A percentile compares a stretch with the other conserved stretches of the same genome.
These are phyloP conservation scores for Ogataea naganishii DNA, from an alignment of 805 yeast genomes.

Conservation along the genomic window DNA sequence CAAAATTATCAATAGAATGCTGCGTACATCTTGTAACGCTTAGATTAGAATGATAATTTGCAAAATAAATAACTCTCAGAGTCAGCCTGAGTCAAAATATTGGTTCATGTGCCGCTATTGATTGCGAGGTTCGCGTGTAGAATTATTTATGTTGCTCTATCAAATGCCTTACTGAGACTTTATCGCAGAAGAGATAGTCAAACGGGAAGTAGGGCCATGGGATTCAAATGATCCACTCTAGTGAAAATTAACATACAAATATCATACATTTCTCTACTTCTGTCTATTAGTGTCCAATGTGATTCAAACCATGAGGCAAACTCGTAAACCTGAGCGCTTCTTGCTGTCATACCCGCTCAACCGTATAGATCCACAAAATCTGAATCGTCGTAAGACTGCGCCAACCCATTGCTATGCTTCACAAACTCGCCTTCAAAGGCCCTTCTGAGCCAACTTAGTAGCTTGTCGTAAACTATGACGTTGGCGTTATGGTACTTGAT, in stretches of 20 bases:
- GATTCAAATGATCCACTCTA: too few species aligned
- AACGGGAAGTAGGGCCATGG: too few species aligned
- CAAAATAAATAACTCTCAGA: too few species aligned
- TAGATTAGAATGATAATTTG: too few species aligned
- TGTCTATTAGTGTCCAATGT: neutral
- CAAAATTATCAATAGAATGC: too few species aligned
- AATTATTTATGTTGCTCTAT: too few species aligned
- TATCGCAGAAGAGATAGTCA: too few species aligned
- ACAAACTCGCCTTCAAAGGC: conserved; percentile 49
- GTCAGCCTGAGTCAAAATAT: too few species aligned
- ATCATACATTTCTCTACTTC: neutral
- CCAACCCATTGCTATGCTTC: conserved; percentile 3
- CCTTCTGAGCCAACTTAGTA: conserved; percentile 52
- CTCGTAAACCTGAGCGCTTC: neutral
- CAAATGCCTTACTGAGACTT: too few species aligned
- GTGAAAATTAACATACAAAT: conserved; percentile 1
- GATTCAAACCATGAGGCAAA: neutral
- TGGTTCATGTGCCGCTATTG: too few species aligned
- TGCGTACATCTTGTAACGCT: too few species aligned
- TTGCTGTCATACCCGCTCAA: conserved; percentile 1
- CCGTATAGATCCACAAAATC: conserved; percentile 14
- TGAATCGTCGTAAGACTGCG: conserved; percentile 2
- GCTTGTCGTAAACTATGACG: conserved; percentile 57
- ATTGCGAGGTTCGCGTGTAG: too few species aligned
- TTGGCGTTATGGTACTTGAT: conserved; percentile 68